Evolutionary conservation across 2,329 filamentous ascomycete species (phyloP).

Genomic region (Nothophoma quercina): DNA sequence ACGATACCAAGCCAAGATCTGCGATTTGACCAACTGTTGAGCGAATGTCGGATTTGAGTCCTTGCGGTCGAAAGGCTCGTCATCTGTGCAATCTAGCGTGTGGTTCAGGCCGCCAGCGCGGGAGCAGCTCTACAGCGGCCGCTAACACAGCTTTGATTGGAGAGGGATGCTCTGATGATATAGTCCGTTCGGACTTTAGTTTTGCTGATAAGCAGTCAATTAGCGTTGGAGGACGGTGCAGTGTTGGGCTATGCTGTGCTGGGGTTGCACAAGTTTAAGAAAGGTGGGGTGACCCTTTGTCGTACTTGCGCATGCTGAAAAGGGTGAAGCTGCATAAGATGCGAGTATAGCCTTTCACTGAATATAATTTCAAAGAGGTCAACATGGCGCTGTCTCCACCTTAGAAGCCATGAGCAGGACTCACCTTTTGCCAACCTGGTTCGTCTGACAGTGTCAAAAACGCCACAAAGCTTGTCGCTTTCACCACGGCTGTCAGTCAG

Average conservation of each 20-base stretch:
- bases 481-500: slow-evolving; percentile 34
- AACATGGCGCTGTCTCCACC: background rate
- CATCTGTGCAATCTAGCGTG: background rate
- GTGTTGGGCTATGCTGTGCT: background rate
- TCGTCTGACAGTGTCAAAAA: slow-evolving; percentile 29
- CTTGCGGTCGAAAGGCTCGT: background rate
- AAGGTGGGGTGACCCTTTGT: slow-evolving; percentile 2
- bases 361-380: background rate
- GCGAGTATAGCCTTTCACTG: background rate
- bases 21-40: background rate
- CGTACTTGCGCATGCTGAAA: slow-evolving; percentile 1
- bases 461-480: slow-evolving; percentile 47
- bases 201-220: background rate
- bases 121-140: background rate
- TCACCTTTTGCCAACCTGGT: background rate
- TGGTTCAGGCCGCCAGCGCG: background rate
- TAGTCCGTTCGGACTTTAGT: background rate
- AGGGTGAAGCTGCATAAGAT: background rate
- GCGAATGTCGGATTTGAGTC: background rate
- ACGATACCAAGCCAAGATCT: slow-evolving; percentile 6
- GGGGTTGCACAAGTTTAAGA: background rate
- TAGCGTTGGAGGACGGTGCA: background rate
- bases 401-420: background rate
- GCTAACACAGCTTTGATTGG: background rate
- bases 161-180: background rate